Percentiles rank a stretch among this genome's conserved stretches.
Conservation (phyloP, 2,329 filamentous ascomycete genomes). For the Ploettnerulaceae sp. region DNA sequence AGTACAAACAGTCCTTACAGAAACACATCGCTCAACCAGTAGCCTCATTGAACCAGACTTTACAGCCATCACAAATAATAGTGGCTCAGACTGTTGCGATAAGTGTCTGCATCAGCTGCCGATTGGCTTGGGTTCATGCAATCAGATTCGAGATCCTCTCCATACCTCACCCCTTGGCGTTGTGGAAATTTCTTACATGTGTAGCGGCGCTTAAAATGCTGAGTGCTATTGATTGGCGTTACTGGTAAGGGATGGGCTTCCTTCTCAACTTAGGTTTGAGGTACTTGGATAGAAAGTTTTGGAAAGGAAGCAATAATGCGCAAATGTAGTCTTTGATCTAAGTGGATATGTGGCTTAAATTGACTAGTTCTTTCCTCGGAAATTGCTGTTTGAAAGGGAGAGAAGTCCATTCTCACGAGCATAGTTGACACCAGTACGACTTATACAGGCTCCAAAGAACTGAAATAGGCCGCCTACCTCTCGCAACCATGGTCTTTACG, state of each 20-base stretch:
- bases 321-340: no score
- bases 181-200: neutral
- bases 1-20: neutral
- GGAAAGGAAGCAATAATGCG: no score
- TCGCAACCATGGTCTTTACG: no score
- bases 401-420: no score
- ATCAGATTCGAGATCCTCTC: conserved; percentile 1
- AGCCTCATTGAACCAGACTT: neutral
- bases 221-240: neutral
- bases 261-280: neutral
- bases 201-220: neutral
- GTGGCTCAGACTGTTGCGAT: neutral
- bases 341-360: no score
- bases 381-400: no score
- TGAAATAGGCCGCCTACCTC: no score
- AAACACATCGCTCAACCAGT: neutral
- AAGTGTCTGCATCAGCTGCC: neutral
- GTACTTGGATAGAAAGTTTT: no score
- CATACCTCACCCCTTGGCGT: neutral
- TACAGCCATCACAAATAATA: neutral
- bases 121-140: conserved; percentile 4
- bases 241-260: neutral
- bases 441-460: no score
- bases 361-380: no score
- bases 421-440: no score